Evolutionary conservation across 164 flowering plant genomes (phyloP).

Genomic region (Kalanchoe fedtschenkoi): DNA sequence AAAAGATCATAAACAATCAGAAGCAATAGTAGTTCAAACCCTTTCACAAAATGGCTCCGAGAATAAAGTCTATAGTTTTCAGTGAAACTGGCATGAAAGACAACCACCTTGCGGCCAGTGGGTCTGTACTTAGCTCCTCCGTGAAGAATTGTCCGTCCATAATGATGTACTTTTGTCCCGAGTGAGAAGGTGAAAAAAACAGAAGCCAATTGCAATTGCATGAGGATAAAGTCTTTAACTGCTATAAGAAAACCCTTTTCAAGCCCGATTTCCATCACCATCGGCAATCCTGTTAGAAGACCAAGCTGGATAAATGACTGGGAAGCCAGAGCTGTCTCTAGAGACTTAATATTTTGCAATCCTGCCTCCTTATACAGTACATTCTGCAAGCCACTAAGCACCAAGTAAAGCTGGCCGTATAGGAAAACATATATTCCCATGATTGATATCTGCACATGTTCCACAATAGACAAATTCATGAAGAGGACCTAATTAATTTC

Average conservation of each 20-base stretch:
- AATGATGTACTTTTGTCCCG: constrained; percentile 82
- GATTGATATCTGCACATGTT: constrained; percentile 56
- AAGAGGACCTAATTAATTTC: neutral
- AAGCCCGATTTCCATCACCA: constrained; percentile 91
- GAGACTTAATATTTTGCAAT: constrained; percentile 49
- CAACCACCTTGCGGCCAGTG: constrained; percentile 86
- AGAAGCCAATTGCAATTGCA: constrained; percentile 91
- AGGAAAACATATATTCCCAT: constrained; percentile 84
- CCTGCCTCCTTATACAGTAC: constrained; percentile 53
- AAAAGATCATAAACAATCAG: constrained; percentile 63
- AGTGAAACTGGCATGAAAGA: constrained; percentile 76
- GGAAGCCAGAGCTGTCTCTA: constrained; percentile 87
- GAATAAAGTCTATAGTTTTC: constrained; percentile 89
- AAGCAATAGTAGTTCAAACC: constrained; percentile 76
- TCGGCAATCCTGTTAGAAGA: constrained; percentile 82
- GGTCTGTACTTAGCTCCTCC: constrained; percentile 96
- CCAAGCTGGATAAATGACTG: constrained; percentile 95
- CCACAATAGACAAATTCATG: neutral
- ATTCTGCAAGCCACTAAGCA: constrained; percentile 81
- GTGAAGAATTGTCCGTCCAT: constrained; percentile 83
- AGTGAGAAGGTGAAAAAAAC: constrained; percentile 91
- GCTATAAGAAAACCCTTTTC: constrained; percentile 86
- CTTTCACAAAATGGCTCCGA: constrained; percentile 93
- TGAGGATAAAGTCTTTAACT: constrained; percentile 69
- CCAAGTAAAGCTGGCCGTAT: constrained; percentile 85